Evolutionary conservation across 2,329 filamentous ascomycete genomes (phyloP), one percentile per base, ranked within the genome.

Genomic region (Bipolaris gigantea): DNA sequence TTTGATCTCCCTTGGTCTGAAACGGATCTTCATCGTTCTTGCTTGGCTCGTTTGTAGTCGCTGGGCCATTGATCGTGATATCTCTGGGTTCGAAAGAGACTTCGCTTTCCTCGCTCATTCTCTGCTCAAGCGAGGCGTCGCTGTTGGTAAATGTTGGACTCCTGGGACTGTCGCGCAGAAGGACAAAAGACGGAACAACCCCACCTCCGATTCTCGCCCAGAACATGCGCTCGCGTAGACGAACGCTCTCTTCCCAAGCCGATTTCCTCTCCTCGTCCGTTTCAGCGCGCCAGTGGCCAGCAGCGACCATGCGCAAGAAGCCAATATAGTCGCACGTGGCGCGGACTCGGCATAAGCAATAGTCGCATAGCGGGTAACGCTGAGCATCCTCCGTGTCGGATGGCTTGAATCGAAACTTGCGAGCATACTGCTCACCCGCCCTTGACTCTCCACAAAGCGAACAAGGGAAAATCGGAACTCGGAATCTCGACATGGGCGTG

Each of bases 161-260:
- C 15, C 62, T 63, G n/a, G 71, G 67, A 36, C 68, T 63, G 40
- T 70, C 63, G 61, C 73, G 57, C 40, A 67, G 58, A 9, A 66
- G 65, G 36, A 78, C 60, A 46, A 79, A 78, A 11, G 83, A 79
- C 1, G 93, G 94, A 11, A 97, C 78, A 2, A 99, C 91, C 13
- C 94, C 94, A 25, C 92, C 94, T 23, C 93, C 93, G 48, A 99
- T 85, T 50, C 94, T 85, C 46, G 90, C 86, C 94, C 94, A 99
- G 72, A 99, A 99, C 89, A 99, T 96, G 64, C 93, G 87, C 73
- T 99, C 94, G 46, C 94, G 83, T 43, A 97, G 76, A 27, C 89
- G 85, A 10, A 97, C 89, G 53, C 91, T 91, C 77, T 99, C 94
- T 71, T 97, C 93, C 94, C 94, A 99, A 0, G 92, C 91, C 25